Evolutionary conservation across 2,329 filamentous ascomycete genomes (phyloP), one percentile per base, ranked within the genome.

Genomic region (Fusarium anguioides): DNA sequence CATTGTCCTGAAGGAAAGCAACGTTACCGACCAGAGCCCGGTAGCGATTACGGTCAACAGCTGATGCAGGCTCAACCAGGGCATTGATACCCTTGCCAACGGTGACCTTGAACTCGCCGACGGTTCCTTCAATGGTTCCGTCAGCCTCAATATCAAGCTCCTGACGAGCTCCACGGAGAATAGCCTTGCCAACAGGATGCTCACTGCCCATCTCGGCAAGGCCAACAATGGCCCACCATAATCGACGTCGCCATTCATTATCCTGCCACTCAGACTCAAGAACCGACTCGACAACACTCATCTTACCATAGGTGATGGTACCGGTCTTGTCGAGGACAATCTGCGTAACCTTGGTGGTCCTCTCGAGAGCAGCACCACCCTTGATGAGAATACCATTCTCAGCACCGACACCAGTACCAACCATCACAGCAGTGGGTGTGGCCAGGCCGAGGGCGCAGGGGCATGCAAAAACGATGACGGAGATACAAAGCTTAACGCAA

Each of bases 361-460:
- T 93, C 81, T 99, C 95, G 5, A 99, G 83, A 27, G 94, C 94
- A 37, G 93, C 94, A 55, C 96, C 96, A 53, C 96, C 95, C 80
- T 99, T 99, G 77, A 98, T 94, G n/a, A 99, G 83, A 71, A 99
- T 99, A 23, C 96, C 96, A 71, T 97, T 91, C 78, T 97, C 92
- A 4, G 96, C 96, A 48, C 96, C 96, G 29, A 97, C 89, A 60
- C 96, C 96, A n/a, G 96, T 98, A 40, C 96, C 96, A 27, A 99
- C 96, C 96, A 99, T 98, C 76, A 99, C 94, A 4, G 96, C 96
- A 1, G 96, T 99, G 4, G 96, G 96, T 3, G 96, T 98, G 23
- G 94, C 94, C 18, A 99, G 86, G 55, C 96, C 96, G n/a, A 99
- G 87, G 2, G 96, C 96, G 75, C 96, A 99, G 18, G 96, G 96